Evolutionary conservation across 768 basidiomycete genomes (phyloP).

Genomic region (Lentinula boryana): DNA sequence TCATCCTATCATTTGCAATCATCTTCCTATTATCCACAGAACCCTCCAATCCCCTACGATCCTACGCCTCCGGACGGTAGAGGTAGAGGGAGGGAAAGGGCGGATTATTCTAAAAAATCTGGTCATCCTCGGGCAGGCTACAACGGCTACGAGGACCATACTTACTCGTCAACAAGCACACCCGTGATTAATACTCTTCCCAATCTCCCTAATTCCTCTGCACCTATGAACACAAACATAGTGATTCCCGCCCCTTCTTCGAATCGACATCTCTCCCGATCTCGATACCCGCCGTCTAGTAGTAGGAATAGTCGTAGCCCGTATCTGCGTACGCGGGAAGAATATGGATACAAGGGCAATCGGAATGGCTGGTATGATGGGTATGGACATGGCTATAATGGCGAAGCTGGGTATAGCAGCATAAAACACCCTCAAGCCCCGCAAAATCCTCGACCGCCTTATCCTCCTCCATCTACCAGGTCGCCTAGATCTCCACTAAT

Average conservation of each 20-base stretch:
- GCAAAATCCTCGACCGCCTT: neutral
- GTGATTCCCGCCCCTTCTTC: neutral
- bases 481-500: neutral
- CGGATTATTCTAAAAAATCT: neutral
- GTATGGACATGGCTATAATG: neutral
- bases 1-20: neutral
- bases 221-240: neutral
- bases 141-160: neutral
- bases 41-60: neutral
- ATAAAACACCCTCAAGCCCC: neutral
- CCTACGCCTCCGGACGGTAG: neutral
- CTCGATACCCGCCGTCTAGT: neutral
- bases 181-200: neutral
- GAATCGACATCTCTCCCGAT: neutral
- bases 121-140: neutral
- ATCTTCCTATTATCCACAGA: neutral
- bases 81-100: neutral
- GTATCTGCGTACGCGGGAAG: neutral
- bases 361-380: neutral
- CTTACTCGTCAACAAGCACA: neutral
- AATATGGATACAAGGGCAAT: neutral
- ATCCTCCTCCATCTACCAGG: neutral
- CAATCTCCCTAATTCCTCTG: neutral
- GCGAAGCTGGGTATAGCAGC: neutral
- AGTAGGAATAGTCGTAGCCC: neutral